Evolutionary conservation across 306 rosid genomes (phyloP).

Genomic region (Trifolium dubium): DNA sequence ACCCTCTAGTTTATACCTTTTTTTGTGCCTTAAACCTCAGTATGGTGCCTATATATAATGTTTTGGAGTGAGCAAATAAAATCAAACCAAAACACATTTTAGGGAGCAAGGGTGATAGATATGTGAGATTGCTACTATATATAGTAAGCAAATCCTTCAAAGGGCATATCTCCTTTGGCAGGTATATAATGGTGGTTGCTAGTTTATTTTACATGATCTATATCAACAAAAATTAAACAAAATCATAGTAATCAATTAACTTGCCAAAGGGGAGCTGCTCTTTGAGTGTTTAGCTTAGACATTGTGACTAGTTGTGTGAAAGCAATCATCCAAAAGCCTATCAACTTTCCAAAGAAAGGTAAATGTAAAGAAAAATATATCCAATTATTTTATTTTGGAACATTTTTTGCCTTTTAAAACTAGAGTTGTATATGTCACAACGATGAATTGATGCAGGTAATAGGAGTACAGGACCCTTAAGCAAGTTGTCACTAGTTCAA

Average conservation of each 20-base stretch:
- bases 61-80: background rate
- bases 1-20: constrained; percentile 31
- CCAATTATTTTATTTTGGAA: background rate
- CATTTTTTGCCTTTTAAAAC: background rate
- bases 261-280: constrained; percentile 53
- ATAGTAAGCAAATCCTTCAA: constrained; percentile 36
- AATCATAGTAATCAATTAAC: background rate
- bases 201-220: background rate
- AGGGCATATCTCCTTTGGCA: constrained; percentile 41
- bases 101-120: background rate
- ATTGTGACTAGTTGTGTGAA: background rate
- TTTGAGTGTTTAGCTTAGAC: constrained; percentile 42
- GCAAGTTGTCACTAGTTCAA: no score
- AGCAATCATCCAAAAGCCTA: background rate
- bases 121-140: background rate
- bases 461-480: no score
- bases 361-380: background rate
- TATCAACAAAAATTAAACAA: background rate
- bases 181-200: constrained; percentile 14
- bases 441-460: no score
- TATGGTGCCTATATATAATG: constrained; percentile 38
- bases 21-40: background rate
- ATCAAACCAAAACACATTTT: constrained; percentile 14
- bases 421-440: background rate
- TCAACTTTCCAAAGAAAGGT: background rate